Percentiles rank a stretch among this genome's conserved stretches.
These are phyloP conservation scores for Porcisia hertigi DNA, from an alignment of 208 protist genomes.

Conservation along the genomic window DNA sequence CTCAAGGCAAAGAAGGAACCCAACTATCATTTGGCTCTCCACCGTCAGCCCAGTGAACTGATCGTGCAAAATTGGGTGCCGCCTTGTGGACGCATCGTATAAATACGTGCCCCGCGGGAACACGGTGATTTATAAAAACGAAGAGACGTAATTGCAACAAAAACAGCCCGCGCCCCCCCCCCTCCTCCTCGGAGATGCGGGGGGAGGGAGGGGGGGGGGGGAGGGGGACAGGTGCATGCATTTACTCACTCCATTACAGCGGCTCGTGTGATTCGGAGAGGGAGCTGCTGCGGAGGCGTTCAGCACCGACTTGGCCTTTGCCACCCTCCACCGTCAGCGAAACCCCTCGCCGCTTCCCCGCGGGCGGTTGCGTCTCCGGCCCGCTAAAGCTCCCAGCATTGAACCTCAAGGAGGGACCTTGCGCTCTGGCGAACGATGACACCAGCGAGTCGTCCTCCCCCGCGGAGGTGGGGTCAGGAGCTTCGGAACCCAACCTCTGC, in stretches of 20 bases:
- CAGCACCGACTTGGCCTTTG: background rate
- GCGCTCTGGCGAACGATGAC: background rate
- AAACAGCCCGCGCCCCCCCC: no score
- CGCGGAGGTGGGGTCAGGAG: background rate
- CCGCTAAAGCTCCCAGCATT: constrained; percentile 9
- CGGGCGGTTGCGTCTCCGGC: background rate
- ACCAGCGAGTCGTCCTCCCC: background rate
- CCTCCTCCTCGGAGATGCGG: no score
- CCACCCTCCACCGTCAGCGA: constrained; percentile 2
- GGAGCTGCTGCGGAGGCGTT: background rate
- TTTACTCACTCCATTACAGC: background rate
- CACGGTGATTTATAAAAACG: background rate
- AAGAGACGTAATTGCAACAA: background rate
- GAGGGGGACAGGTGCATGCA: background rate
- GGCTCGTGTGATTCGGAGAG: background rate
- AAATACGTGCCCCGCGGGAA: background rate
- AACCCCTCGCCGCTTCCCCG: constrained; percentile 2
- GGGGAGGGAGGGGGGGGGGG: no score
- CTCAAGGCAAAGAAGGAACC: background rate
- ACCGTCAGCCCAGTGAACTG: background rate
- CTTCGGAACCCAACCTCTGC: background rate
- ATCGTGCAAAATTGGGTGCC: background rate
- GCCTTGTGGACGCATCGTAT: background rate
- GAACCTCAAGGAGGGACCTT: background rate
- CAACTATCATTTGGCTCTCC: background rate